Base-by-base conservation (phyloP, 78 protist species). In the Dictyostelium citrinum region DNA sequence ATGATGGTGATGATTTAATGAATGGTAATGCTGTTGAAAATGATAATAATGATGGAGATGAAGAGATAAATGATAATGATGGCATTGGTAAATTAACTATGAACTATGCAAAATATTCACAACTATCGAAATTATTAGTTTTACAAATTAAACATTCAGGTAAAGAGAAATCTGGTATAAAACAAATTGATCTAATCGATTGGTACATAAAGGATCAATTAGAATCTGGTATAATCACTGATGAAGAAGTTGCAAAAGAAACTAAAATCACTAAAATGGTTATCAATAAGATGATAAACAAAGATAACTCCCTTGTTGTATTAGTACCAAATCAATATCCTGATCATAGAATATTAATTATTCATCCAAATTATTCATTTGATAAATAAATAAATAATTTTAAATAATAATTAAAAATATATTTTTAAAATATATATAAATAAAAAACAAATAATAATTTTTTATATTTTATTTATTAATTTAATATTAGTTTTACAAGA, bases 111-210 rank as follows among this genome's bases (percentile, higher is more conserved):
- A 41, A 61, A n/a, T 82, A 49, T 60, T 61, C 33, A 45, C 45
- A 43, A 60, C 2, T 76, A 22, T 35, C 49, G 37, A 68, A 82
- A 39, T n/a, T 71, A 22, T 35, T 77, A 5, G 27, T 72, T n/a
- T 46, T 24, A 12, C 33, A 58, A 45, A 60, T 77, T 7, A 37
- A 43, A 33, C 77, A 41, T 3, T 7, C 22, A 31, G 74, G 75
- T 16, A 70, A 22, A 67, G 46, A 9, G 11, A 61, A 41, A 24
- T 51, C 71, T 7, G 82, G 43, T 37, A 27, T 68, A 4, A 41
- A 46, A 29, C 82, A 80, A 61, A 41, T 55, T 43, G 90, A 93
- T 24, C 10, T 93, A 1, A n/a, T 93, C 16, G 85, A 85, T 49
- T 74, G 84, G 82, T 84, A 79, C n/a, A 64, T 93, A 16, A 27